Conservation (phyloP, 2,329 filamentous ascomycete genomes). For the Hypoxylon sp. region DNA sequence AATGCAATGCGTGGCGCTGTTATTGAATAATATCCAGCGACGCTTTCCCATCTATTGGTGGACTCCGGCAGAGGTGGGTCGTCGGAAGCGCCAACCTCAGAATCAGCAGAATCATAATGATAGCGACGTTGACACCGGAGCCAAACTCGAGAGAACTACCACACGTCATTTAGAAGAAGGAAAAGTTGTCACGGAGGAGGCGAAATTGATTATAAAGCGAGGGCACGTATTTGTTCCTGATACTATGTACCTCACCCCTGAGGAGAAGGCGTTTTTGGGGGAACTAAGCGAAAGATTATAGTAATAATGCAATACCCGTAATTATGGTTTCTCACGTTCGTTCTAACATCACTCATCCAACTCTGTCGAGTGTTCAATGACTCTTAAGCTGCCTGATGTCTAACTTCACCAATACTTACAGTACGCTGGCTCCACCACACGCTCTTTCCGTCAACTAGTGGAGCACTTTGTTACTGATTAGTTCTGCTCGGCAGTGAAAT, state of each 20-base stretch:
- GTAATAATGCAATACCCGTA: background rate
- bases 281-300: slow-evolving; percentile 39
- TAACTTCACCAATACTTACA: too few relatives aligned
- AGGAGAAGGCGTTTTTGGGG: slow-evolving; percentile 40
- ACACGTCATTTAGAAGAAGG: slow-evolving; percentile 38
- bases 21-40: slow-evolving; percentile 79
- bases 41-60: slow-evolving; percentile 81
- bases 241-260: slow-evolving; percentile 35
- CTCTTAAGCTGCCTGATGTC: background rate
- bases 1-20: slow-evolving; percentile 73
- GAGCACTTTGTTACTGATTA: background rate
- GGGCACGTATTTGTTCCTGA: slow-evolving; percentile 31
- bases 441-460: background rate
- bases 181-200: slow-evolving; percentile 15
- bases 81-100: slow-evolving; percentile 13
- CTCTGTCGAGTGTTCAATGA: background rate
- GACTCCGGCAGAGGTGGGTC: slow-evolving; percentile 61
- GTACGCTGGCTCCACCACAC: background rate
- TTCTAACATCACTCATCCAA: background rate
- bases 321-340: too few relatives aligned
- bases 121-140: slow-evolving; percentile 28
- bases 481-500: background rate
- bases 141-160: slow-evolving; percentile 28
- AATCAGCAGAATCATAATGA: slow-evolving; percentile 25
- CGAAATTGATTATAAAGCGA: slow-evolving; percentile 33